phyloP scores from a whole-genome alignment of 768 basidiomycete species.

The Tylopilus rubrobrunneus region DNA sequence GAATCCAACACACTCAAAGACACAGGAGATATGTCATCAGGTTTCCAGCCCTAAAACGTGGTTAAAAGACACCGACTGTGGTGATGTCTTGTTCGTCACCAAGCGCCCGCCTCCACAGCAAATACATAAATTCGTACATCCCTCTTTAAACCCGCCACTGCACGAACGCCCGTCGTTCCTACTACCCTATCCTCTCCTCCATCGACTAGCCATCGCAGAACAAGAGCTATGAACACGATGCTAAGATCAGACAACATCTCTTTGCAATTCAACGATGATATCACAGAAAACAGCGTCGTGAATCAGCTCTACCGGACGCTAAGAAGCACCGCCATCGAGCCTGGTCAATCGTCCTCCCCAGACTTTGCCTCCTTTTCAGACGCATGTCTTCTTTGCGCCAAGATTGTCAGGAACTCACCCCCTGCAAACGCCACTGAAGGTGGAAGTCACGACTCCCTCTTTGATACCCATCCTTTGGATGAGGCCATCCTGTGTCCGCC shows the following conservation, averaged over 20 bases:
- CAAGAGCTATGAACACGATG: slow-evolving; percentile 3
- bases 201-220: not conserved
- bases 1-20: not conserved
- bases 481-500: too few species aligned
- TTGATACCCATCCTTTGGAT: not conserved
- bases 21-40: not conserved
- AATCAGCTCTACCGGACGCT: slow-evolving; percentile 22
- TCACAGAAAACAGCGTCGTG: not conserved
- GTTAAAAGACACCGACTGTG: not conserved
- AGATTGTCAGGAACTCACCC: slow-evolving; percentile 7
- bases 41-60: not conserved
- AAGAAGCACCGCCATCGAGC: slow-evolving; percentile 23
- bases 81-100: not conserved
- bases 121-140: slow-evolving; percentile 6
- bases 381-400: slow-evolving; percentile 29
- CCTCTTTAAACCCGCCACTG: slow-evolving; percentile 11
- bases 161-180: slow-evolving; percentile 4
- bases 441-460: not conserved
- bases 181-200: not conserved
- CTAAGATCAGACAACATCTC: slow-evolving; percentile 14
- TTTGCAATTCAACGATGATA: not conserved
- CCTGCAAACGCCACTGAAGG: too few species aligned
- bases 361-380: slow-evolving; percentile 22
- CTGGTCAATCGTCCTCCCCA: slow-evolving; percentile 23
- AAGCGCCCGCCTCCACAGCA: slow-evolving; percentile 20